These are phyloP conservation scores for Adiantum capillusveneris DNA, from an alignment of 75 land plant genomes.

Conservation along the genomic window DNA sequence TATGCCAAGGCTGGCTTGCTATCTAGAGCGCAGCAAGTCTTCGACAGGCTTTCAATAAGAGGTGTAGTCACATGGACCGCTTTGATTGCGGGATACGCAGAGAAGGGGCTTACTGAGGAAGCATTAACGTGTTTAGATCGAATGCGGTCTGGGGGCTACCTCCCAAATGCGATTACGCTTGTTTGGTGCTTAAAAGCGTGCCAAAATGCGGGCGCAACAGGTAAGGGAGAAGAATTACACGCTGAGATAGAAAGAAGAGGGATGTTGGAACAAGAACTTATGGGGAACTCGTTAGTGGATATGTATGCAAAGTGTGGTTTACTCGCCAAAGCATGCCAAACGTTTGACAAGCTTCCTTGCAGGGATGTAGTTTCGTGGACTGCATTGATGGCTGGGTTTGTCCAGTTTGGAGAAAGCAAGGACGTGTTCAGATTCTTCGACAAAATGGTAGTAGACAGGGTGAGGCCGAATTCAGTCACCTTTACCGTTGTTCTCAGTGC, in stretches of 20 bases:
- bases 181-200: constrained; percentile 15
- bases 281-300: not conserved
- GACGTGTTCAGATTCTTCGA: constrained; percentile 24
- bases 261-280: not conserved
- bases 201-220: constrained; percentile 1
- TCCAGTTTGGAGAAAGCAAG: constrained; percentile 15
- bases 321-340: constrained; percentile 8
- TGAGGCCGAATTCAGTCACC: constrained; percentile 29
- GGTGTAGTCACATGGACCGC: constrained; percentile 20
- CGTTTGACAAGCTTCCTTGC: constrained; percentile 15
- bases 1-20: constrained; percentile 12
- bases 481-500: constrained; percentile 34
- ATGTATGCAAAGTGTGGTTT: constrained; percentile 25
- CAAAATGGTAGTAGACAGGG: constrained; percentile 20
- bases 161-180: constrained; percentile 11
- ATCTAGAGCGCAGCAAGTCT: not conserved
- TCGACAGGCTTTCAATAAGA: constrained; percentile 11
- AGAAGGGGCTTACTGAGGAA: constrained; percentile 9
- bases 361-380: constrained; percentile 13
- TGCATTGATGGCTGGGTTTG: constrained; percentile 17
- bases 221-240: constrained; percentile 8
- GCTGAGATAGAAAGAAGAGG: not conserved
- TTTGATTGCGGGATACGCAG: constrained; percentile 13
- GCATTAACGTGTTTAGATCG: constrained; percentile 4
- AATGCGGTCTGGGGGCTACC: constrained; percentile 4